Base-by-base conservation (phyloP, 2,329 filamentous ascomycete genomes). In the Aspergillus sp. region DNA sequence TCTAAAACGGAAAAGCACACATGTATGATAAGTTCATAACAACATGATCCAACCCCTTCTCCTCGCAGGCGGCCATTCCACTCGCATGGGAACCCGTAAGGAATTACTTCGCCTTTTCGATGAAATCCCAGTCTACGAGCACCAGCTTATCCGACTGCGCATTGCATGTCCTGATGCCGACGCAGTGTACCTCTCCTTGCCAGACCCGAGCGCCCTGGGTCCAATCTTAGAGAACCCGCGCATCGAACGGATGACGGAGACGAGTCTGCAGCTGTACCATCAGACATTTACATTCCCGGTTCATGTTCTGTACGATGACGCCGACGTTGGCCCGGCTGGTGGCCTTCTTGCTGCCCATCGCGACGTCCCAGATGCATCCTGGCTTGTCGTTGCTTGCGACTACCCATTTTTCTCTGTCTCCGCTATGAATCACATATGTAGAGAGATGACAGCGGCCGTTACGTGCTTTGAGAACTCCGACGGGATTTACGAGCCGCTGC, bases 311-410 rank as follows among this genome's bases (percentile, higher is more conserved):
- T 39, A 60, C 27, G 54, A 57, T 19, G 23, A 50, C 3, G 43
- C n/a, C 11, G 19, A 63, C 21, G 61, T 62, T 11, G 67, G 67
- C 4, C 67, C 68, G 4, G 68, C 66, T 12, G 59, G 66, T 2
- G 71, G 72, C 0, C 65, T 76, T 1, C 57, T 74, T 6, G 64
- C 70, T 14, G 74, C 72, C 3, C 65, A 74, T 58, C 35, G 39
- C 15, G 23, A 55, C 14, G 63, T 68, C 27, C 65, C 64, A 17
- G 45, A 62, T n/a, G 60, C 65, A 0, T 65, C 60, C 21, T 77
- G 70, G 71, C 62, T 76, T 4, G 67, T 74, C 9, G 54, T 73
- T 4, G 66, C 69, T 2, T 75, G 70, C 52, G 69, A 75, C 47
- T 75, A 69, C 58, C 73, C 74, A 1, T 62, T 75, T 6, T 55